Evolutionary conservation across 352 stramenopile genomes (phyloP).

Genomic region (Aphanomyces invadans): DNA sequence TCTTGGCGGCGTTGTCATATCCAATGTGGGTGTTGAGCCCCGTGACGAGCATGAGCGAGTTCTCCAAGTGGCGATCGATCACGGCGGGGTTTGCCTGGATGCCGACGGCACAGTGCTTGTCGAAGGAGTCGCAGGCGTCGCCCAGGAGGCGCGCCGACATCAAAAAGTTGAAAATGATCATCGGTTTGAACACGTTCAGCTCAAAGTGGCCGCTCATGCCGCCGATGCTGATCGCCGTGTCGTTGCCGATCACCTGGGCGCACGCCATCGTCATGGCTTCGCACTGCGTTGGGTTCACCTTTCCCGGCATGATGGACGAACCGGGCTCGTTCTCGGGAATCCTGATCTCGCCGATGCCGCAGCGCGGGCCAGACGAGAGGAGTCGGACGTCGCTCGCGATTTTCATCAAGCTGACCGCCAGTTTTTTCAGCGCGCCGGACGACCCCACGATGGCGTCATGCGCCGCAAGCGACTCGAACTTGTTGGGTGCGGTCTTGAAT

Average conservation of each 20-base stretch:
- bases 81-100: constrained; percentile 39
- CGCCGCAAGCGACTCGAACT: constrained; percentile 85
- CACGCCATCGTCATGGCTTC: constrained; percentile 51
- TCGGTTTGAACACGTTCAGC: constrained; percentile 54
- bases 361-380: constrained; percentile 88
- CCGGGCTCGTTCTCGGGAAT: constrained; percentile 89
- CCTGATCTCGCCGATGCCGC: constrained; percentile 88
- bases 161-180: constrained; percentile 45
- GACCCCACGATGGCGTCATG: constrained; percentile 91
- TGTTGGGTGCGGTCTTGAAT: constrained; percentile 46
- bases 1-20: constrained; percentile 48
- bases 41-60: constrained; percentile 52
- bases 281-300: constrained; percentile 89
- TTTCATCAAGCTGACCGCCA: constrained; percentile 90
- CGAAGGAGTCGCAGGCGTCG: constrained; percentile 35
- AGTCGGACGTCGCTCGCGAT: constrained; percentile 92
- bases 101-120: constrained; percentile 39
- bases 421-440: constrained; percentile 86
- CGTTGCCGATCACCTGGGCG: constrained; percentile 49
- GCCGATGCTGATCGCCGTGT: constrained; percentile 44
- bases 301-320: constrained; percentile 95
- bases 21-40: constrained; percentile 49
- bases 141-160: constrained; percentile 39
- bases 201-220: constrained; percentile 46
- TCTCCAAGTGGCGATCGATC: constrained; percentile 42